Evolutionary conservation across 2,329 filamentous ascomycete species (phyloP).

Genomic region (Aspergillus fumigatiaffinis): DNA sequence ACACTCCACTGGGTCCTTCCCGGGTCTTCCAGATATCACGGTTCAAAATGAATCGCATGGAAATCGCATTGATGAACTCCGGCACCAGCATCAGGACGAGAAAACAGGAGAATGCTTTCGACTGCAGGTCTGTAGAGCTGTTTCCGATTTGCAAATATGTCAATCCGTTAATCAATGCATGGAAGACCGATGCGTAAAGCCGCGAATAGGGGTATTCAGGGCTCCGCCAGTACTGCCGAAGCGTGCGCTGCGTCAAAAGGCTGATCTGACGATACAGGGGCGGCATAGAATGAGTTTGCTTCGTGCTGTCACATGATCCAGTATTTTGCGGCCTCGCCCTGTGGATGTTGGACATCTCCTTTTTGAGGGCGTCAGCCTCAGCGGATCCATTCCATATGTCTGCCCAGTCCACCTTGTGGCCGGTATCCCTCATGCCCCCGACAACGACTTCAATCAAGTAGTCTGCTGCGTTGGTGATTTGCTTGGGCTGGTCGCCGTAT

Average conservation of each 20-base stretch:
- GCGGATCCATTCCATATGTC: slow-evolving; percentile 62
- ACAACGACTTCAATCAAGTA: slow-evolving; percentile 59
- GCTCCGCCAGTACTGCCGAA: slow-evolving; percentile 67
- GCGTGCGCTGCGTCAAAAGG: slow-evolving; percentile 64
- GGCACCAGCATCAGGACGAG: slow-evolving; percentile 60
- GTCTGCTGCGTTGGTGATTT: slow-evolving; percentile 57
- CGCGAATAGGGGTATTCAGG: slow-evolving; percentile 71
- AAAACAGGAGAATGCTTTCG: slow-evolving; percentile 65
- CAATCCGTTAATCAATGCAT: slow-evolving; percentile 69
- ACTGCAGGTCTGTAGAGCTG: slow-evolving; percentile 62
- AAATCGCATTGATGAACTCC: slow-evolving; percentile 64
- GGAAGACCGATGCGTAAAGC: slow-evolving; percentile 62
- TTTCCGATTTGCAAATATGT: slow-evolving; percentile 67
- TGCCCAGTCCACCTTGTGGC: slow-evolving; percentile 60
- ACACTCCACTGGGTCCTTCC: slow-evolving; percentile 66
- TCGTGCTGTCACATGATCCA: slow-evolving; percentile 21
- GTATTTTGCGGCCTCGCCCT: slow-evolving; percentile 41
- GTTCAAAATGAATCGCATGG: slow-evolving; percentile 68
- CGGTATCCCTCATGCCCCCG: slow-evolving; percentile 47
- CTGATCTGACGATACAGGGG: slow-evolving; percentile 57
- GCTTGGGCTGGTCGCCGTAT: slow-evolving; percentile 58
- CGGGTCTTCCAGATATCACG: slow-evolving; percentile 65
- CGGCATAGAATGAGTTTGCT: slow-evolving; percentile 22
- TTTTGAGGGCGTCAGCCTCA: slow-evolving; percentile 53
- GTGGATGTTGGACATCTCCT: slow-evolving; percentile 60